Percentiles rank a stretch among this genome's conserved stretches.
Conservation (phyloP, 2,329 filamentous ascomycete genomes). For the Ophiostoma fasciatum region DNA sequence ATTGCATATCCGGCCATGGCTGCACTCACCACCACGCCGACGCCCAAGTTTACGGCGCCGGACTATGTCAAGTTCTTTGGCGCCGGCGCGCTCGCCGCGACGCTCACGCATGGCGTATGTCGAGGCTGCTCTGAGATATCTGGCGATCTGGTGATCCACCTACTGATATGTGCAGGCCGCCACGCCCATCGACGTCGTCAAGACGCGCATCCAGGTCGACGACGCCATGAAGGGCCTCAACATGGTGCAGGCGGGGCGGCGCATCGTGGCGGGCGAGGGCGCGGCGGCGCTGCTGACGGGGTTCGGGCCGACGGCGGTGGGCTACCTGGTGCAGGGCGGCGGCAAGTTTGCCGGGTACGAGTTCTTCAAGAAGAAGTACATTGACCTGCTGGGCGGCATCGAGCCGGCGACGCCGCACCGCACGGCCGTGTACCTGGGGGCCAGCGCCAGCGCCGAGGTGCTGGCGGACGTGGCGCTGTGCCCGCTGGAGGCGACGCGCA, state of each 20-base stretch:
- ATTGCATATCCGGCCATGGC: conserved; percentile 4
- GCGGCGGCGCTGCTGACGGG: conserved; percentile 67
- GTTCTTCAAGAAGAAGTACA: conserved; percentile 83
- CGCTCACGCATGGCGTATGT: conserved; percentile 34
- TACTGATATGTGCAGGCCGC: conserved; percentile 31
- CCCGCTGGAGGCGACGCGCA: conserved; percentile 72
- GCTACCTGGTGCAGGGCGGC: conserved; percentile 80
- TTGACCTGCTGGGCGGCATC: conserved; percentile 47
- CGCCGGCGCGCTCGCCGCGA: conserved; percentile 36
- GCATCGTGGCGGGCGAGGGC: conserved; percentile 68
- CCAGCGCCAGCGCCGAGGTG: conserved; percentile 54
- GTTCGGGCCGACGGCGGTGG: conserved; percentile 71
- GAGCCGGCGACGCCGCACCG: conserved; percentile 28
- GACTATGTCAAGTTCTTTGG: conserved; percentile 40
- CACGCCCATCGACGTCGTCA: conserved; percentile 54
- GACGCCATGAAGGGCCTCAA: conserved; percentile 72
- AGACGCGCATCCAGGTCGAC: conserved; percentile 85
- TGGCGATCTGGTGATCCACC: too few species aligned
- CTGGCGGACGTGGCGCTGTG: conserved; percentile 72
- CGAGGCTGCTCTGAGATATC: too few species aligned
- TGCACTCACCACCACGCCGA: conserved; percentile 3
- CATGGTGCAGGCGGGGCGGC: conserved; percentile 63
- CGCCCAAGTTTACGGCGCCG: conserved; percentile 24
- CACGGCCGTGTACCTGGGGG: conserved; percentile 55
- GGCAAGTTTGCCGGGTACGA: conserved; percentile 89